phyloP scores from a whole-genome alignment of 2,329 filamentous ascomycete genomes.

The Beauveria caledonica region DNA sequence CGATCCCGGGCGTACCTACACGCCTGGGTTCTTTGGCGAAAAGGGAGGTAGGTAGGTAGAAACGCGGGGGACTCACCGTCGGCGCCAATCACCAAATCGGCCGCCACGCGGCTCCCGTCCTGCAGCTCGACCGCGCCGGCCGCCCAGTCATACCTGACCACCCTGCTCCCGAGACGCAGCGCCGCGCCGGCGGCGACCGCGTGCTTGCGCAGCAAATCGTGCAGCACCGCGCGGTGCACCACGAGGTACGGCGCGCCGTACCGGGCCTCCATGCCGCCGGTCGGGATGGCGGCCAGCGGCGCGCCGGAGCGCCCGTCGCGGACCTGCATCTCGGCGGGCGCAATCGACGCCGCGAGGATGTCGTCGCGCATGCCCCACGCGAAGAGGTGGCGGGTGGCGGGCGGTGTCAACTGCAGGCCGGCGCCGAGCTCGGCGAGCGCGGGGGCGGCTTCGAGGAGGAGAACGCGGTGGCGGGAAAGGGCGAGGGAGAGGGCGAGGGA shows the following conservation, averaged over 20 bases:
- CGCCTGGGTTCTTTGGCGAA: no score
- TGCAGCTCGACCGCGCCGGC: slow-evolving; percentile 16
- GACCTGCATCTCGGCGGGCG: slow-evolving; percentile 17
- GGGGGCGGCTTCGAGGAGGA: slow-evolving; percentile 39
- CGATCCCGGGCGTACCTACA: no score
- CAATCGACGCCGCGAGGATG: slow-evolving; percentile 14
- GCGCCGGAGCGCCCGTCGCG: slow-evolving; percentile 19
- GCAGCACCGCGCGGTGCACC: slow-evolving; percentile 28
- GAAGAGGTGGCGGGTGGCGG: slow-evolving; percentile 22
- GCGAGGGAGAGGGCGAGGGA: slow-evolving; percentile 30
- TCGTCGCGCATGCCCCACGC: slow-evolving; percentile 21
- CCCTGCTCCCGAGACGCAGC: slow-evolving; percentile 18
- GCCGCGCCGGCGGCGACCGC: slow-evolving; percentile 20
- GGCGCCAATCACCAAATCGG: slow-evolving; percentile 27
- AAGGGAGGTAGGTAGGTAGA: no score
- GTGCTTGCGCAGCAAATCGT: slow-evolving; percentile 22
- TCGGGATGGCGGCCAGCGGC: slow-evolving; percentile 15
- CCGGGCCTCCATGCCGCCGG: slow-evolving; percentile 17
- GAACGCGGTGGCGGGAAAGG: slow-evolving; percentile 34
- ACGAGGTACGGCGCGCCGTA: slow-evolving; percentile 26
- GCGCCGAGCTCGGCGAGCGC: slow-evolving; percentile 32
- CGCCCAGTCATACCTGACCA: slow-evolving; percentile 17
- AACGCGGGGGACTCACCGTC: slow-evolving; percentile 20
- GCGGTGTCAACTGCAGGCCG: slow-evolving; percentile 25
- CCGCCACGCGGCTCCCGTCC: slow-evolving; percentile 17